Percentiles rank a stretch among this genome's conserved stretches.
Conservation (phyloP, 2,329 filamentous ascomycete species). For the Thelonectria discophora region DNA sequence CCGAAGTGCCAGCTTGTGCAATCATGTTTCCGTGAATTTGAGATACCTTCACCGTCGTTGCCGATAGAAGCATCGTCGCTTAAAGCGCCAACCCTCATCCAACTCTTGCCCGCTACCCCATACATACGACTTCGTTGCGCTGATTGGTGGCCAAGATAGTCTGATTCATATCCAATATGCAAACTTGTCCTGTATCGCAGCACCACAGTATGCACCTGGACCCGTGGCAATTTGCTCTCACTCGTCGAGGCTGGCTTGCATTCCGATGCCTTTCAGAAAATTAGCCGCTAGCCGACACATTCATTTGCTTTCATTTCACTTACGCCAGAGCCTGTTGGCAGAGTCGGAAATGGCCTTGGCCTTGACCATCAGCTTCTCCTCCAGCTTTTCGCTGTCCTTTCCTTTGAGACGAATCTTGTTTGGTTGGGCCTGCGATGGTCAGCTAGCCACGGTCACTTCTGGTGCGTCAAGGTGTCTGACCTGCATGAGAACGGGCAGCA, state of each 20-base stretch:
- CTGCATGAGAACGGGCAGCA: constrained; percentile 77
- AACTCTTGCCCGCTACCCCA: no score
- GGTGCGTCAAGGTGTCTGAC: constrained; percentile 48
- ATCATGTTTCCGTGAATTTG: no score
- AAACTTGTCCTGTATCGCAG: constrained; percentile 8
- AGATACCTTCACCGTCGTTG: no score
- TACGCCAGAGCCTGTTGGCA: constrained; percentile 75
- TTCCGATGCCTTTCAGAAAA: constrained; percentile 54
- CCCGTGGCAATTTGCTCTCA: constrained; percentile 44
- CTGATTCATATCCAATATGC: no score
- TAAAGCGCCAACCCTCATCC: no score
- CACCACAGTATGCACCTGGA: not conserved
- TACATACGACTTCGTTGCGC: no score
- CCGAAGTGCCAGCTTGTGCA: no score
- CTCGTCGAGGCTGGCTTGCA: constrained; percentile 60
- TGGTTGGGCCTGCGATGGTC: constrained; percentile 67
- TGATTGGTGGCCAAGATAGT: no score
- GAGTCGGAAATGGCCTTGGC: constrained; percentile 74
- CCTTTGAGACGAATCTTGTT: constrained; percentile 67
- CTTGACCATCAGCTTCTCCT: constrained; percentile 71
- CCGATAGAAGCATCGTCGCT: no score
- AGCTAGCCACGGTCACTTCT: not conserved
- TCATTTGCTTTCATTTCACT: constrained; percentile 40
- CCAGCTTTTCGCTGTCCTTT: constrained; percentile 65
- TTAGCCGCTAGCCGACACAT: constrained; percentile 27